Evolutionary conservation across 2,329 filamentous ascomycete species (phyloP).

Genomic region (Penicillium sp.): DNA sequence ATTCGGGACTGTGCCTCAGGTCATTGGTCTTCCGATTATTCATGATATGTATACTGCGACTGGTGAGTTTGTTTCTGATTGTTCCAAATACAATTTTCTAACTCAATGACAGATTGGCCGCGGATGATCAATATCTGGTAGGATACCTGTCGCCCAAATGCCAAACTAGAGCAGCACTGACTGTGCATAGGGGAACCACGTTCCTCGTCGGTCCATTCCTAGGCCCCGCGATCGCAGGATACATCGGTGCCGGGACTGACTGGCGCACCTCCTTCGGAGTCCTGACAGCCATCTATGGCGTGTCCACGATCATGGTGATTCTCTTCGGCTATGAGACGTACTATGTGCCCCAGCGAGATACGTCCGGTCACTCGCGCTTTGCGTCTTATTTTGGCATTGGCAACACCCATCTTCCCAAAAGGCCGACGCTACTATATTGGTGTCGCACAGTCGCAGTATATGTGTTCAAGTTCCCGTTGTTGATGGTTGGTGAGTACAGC

Average conservation of each 20-base stretch:
- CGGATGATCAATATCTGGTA: slow-evolving; percentile 43
- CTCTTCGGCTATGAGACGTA: slow-evolving; percentile 38
- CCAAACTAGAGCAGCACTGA: not conserved
- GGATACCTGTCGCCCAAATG: not conserved
- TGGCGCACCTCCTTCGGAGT: slow-evolving; percentile 39
- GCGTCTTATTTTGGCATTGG: slow-evolving; percentile 34
- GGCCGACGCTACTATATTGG: slow-evolving; percentile 25
- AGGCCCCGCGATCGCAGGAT: slow-evolving; percentile 40
- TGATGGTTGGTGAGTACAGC: slow-evolving; percentile 26
- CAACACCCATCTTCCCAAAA: slow-evolving; percentile 31
- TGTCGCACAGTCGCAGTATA: slow-evolving; percentile 25
- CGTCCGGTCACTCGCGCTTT: slow-evolving; percentile 14
- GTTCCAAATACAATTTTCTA: not conserved
- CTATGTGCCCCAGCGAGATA: slow-evolving; percentile 19
- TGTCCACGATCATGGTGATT: slow-evolving; percentile 37
- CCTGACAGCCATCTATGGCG: slow-evolving; percentile 36
- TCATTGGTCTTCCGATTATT: slow-evolving; percentile 43
- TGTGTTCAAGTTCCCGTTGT: slow-evolving; percentile 33
- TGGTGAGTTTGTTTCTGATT: slow-evolving; percentile 14
- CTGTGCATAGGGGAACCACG: slow-evolving; percentile 31
- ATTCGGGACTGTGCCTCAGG: slow-evolving; percentile 41
- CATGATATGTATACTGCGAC: slow-evolving; percentile 39
- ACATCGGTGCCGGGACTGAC: slow-evolving; percentile 33
- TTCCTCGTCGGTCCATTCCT: slow-evolving; percentile 42
- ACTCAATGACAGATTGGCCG: slow-evolving; percentile 32